Evolutionary conservation across 2,329 filamentous ascomycete species (phyloP).

Genomic region (Zymoseptoria pseudotritici): DNA sequence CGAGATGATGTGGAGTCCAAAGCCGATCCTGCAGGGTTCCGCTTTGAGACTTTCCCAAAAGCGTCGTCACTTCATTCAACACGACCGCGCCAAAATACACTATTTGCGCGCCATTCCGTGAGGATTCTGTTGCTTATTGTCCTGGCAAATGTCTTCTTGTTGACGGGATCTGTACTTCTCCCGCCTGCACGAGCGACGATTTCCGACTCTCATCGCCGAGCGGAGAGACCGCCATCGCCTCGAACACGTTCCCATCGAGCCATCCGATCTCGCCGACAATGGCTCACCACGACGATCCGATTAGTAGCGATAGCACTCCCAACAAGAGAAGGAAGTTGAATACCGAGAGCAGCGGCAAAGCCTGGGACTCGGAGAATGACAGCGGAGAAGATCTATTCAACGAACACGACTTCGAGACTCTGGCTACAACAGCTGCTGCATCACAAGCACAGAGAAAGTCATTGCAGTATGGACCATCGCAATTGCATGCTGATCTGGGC

Average conservation of each 20-base stretch:
- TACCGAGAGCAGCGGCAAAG: constrained; percentile 10
- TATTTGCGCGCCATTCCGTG: neutral
- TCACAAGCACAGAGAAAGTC: constrained; percentile 19
- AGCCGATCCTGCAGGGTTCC: neutral
- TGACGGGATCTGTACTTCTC: neutral
- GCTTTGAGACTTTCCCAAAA: neutral
- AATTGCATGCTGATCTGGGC: constrained; percentile 18
- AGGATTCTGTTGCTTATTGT: neutral
- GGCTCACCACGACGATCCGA: constrained; percentile 28
- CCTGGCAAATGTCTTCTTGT: neutral
- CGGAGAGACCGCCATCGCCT: neutral
- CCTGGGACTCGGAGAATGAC: constrained; percentile 35
- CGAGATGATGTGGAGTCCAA: neutral
- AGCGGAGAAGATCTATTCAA: constrained; percentile 42
- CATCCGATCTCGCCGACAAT: constrained; percentile 9
- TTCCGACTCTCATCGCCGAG: neutral
- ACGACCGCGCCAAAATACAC: neutral
- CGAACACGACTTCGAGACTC: constrained; percentile 44
- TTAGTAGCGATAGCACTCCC: constrained; percentile 26
- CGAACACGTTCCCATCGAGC: neutral
- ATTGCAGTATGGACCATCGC: constrained; percentile 14
- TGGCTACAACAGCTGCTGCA: constrained; percentile 30
- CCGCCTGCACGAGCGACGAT: neutral
- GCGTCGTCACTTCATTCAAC: neutral
- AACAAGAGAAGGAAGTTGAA: constrained; percentile 29